phyloP scores from a whole-genome alignment of 2,329 filamentous ascomycete species.

The Monilinia vaccinii-corymbosi region DNA sequence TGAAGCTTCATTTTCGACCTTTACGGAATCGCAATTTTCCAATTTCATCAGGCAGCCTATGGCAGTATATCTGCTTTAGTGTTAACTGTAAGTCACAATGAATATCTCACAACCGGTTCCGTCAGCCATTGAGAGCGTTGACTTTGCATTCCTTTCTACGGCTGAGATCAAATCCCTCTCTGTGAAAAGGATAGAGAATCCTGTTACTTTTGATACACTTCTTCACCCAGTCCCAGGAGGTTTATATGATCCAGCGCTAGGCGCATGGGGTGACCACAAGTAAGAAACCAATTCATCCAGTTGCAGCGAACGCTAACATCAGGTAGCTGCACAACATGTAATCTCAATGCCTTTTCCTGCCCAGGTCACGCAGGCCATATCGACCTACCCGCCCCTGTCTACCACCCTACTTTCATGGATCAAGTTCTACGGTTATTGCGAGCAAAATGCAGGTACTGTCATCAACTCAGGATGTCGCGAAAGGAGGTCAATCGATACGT shows the following conservation, averaged over 20 bases:
- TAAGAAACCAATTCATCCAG: slow-evolving; percentile 36
- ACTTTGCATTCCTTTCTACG: slow-evolving; percentile 77
- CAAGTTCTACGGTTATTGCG: slow-evolving; percentile 78
- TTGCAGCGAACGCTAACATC: neutral
- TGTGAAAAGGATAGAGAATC: slow-evolving; percentile 88
- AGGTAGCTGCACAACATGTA: slow-evolving; percentile 81
- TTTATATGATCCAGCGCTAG: slow-evolving; percentile 85
- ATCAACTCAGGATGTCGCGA: slow-evolving; percentile 71
- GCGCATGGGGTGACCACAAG: slow-evolving; percentile 79
- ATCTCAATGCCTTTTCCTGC: slow-evolving; percentile 70
- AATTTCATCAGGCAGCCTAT: slow-evolving; percentile 5
- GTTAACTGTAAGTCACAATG: slow-evolving; percentile 36
- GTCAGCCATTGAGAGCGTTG: slow-evolving; percentile 76
- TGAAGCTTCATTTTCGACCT: slow-evolving; percentile 2
- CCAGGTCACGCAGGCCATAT: slow-evolving; percentile 94
- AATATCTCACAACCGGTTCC: slow-evolving; percentile 73
- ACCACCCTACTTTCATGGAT: slow-evolving; percentile 95
- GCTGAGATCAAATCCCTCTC: slow-evolving; percentile 83
- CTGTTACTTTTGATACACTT: slow-evolving; percentile 86
- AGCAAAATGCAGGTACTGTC: slow-evolving; percentile 85
- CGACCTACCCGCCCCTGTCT: slow-evolving; percentile 84
- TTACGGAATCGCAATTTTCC: neutral
- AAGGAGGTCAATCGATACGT: slow-evolving; percentile 67
- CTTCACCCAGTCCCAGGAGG: slow-evolving; percentile 84
- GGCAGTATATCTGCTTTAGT: slow-evolving; percentile 11